Base-by-base conservation (phyloP, 306 rosid species). In the Glycine latifolia region DNA sequence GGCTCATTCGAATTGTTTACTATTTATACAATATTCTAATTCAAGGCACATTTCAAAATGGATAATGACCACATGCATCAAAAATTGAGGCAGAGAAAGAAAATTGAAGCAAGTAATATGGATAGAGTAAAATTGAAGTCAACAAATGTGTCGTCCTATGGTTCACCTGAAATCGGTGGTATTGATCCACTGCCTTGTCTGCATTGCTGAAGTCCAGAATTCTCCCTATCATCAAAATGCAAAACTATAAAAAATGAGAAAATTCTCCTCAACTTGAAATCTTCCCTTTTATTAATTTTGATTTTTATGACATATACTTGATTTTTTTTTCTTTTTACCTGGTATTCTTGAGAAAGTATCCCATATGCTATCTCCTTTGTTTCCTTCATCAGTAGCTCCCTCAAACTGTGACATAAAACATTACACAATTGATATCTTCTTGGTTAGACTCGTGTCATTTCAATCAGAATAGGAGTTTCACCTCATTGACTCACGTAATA, bases 161-260 rank as follows among this genome's bases (percentile, higher is more conserved):
- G 3, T 79, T 85, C 75, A 94, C 98, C 98, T 94, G 67, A 83
- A 92, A 92, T 80, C 98, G 89, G 87, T 94, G 98, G 87, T 94
- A 94, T 78, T 94, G 98, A 87, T 94, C 98, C 69, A 94, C 98
- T 9, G 98, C 93, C 79, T 86, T 89, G 80, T 94, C 87, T 66
- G 97, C 97, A 89, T 92, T 94, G 71, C 98, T 94, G 92, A 94
- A 94, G 65, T 94, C 98, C 85, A 94, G 4, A 84, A 94, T 92
- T 88, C 94, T 92, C 75, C 98, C 98, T 94, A 75, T 54, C 48
- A 82, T 68, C 69, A 82, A 14, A 58, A 83, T 67, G 55, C 75
- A 74, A 76, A 77, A 65, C 71, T 37, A 37, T 4, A 26, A 65
- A 76, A 79, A 82, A 53, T 82, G 59, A 86, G 66, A 82, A 73